These are phyloP conservation scores for Filobasidium wieringae DNA, from an alignment of 768 basidiomycete genomes.

Conservation along the genomic window DNA sequence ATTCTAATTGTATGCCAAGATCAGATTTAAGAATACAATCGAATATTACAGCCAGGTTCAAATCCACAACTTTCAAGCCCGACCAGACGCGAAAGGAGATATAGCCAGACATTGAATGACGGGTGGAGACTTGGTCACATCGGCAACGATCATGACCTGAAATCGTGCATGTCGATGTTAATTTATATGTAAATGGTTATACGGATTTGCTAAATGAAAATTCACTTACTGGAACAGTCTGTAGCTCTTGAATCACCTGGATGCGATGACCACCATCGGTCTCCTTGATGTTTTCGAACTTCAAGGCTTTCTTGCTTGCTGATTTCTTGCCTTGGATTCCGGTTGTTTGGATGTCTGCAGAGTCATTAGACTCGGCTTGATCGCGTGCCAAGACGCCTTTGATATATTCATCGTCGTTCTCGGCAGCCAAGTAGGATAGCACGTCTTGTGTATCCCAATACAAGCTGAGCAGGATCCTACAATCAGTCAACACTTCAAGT, in stretches of 20 bases:
- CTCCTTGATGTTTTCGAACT: slow-evolving; percentile 51
- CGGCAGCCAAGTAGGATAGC: slow-evolving; percentile 86
- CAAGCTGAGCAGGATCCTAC: slow-evolving; percentile 46
- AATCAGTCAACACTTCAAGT: not conserved
- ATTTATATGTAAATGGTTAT: too few species aligned
- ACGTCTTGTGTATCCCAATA: slow-evolving; percentile 95
- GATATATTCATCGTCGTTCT: slow-evolving; percentile 89
- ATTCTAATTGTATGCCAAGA: too few species aligned
- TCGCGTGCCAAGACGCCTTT: slow-evolving; percentile 84
- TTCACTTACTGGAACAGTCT: slow-evolving; percentile 76
- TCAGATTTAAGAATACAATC: too few species aligned
- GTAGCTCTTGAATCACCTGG: slow-evolving; percentile 85
- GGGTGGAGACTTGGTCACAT: slow-evolving; percentile 88
- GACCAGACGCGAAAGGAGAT: not conserved
- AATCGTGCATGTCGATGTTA: too few species aligned
- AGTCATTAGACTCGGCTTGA: slow-evolving; percentile 47
- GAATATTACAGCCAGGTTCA: too few species aligned
- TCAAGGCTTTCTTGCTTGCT: slow-evolving; percentile 60
- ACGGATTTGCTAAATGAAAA: too few species aligned
- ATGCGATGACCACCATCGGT: slow-evolving; percentile 66
- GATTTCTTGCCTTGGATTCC: slow-evolving; percentile 58
- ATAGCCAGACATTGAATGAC: slow-evolving; percentile 34
- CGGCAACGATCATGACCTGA: slow-evolving; percentile 90
- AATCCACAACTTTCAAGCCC: too few species aligned
- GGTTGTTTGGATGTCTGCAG: too few species aligned